Conservation (phyloP, 139 green algal species). For the Chlorokybus atmophyticus region DNA sequence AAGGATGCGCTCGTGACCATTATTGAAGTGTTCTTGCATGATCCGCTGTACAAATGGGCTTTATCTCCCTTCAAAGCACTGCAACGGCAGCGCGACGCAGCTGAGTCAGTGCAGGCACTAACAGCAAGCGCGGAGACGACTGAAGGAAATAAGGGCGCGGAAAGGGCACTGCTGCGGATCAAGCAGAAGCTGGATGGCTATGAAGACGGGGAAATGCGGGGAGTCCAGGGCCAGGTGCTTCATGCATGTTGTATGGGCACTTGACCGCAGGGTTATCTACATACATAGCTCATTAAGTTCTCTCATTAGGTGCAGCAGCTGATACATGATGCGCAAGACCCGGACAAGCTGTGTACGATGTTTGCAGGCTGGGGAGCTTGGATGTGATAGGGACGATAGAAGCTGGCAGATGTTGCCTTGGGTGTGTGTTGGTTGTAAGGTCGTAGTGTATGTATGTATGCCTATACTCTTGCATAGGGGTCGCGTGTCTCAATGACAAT, state of each 20-base stretch:
- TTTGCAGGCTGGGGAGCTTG: slow-evolving; percentile 78
- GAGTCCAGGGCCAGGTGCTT: slow-evolving; percentile 59
- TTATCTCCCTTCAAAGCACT: slow-evolving; percentile 23
- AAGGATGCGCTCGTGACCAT: slow-evolving; percentile 31
- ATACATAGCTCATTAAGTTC: not conserved
- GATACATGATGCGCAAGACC: slow-evolving; percentile 67
- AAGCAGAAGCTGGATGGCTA: slow-evolving; percentile 80
- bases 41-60: slow-evolving; percentile 81
- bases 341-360: slow-evolving; percentile 62
- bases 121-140: slow-evolving; percentile 2
- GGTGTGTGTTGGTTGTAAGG: no score
- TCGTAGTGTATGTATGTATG: no score
- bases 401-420: no score
- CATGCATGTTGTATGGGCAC: not conserved
- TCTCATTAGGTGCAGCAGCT: slow-evolving; percentile 45
- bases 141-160: slow-evolving; percentile 39
- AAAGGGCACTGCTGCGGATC: slow-evolving; percentile 71
- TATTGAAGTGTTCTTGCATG: slow-evolving; percentile 66
- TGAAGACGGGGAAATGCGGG: slow-evolving; percentile 44
- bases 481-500: no score
- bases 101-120: no score
- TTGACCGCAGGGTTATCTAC: not conserved
- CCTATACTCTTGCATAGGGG: no score
- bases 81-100: slow-evolving; percentile 17
- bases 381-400: no score